phyloP scores from a whole-genome alignment of 176 grass and related monocot genomes.

The maize (Zea mays) region Zm-B73-REFERENCE-NAM-5.0 NC_050104.1:78461501-78462000 shows the following conservation, averaged over 20 bases:
- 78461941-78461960: conserved; percentile 58
- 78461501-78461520: conserved; percentile 94
- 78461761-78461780: conserved; percentile 89
- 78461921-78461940: conserved; percentile 73
- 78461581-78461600: conserved; percentile 61
- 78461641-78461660: conserved; percentile 68
- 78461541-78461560: conserved; percentile 98
- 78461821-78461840: conserved; percentile 56
- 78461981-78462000: conserved; percentile 29
- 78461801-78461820: conserved; percentile 75
- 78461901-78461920: conserved; percentile 65
- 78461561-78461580: conserved; percentile 90
- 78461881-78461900: conserved; percentile 55
- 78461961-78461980: conserved; percentile 38
- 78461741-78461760: conserved; percentile 82
- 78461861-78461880: conserved; percentile 66
- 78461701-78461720: conserved; percentile 75
- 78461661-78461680: conserved; percentile 78
- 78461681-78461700: conserved; percentile 75
- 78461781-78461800: conserved; percentile 93
- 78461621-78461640: conserved; percentile 90
- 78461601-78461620: conserved; percentile 80
- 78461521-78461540: conserved; percentile 81
- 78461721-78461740: conserved; percentile 73
- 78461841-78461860: conserved; percentile 58